Evolutionary conservation across 306 rosid genomes (phyloP), one percentile per base, ranked within the genome.

Genomic region (Bauhinia variegata): DNA sequence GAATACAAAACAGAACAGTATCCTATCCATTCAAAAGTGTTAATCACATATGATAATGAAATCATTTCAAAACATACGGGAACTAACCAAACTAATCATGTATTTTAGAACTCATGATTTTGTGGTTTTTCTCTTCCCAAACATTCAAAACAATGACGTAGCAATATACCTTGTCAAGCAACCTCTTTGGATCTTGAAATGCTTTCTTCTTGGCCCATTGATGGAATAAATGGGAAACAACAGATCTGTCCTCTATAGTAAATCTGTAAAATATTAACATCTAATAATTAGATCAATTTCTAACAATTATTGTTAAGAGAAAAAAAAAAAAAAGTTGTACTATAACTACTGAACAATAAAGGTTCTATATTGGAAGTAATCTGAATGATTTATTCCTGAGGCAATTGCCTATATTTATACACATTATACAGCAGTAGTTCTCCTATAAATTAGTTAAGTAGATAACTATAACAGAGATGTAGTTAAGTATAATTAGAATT

Each of bases 121-220:
- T 23, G 28, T 23, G 28, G 28, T 23, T 23, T 23, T 23, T 2
- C 28, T 23, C 28, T 23, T 23, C 28, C 19, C 55, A 44, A 5
- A 32, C 28, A 23, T 23, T 23, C 28, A 60, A 9, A 64, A 19
- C 12, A 63, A 46, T 57, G 9, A 31, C 30, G 5, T 15, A 10
- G 56, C n/a, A 14, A 44, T 39, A 28, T 36, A 92, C 98, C 98
- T 92, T 92, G 81, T 86, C 88, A 79, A 92, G 87, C 78, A 92
- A 75, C 84, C 96, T 88, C 82, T 84, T 87, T 31, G 93, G 96
- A 75, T 89, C 88, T 78, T 92, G 93, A 86, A 92, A 92, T 70
- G 96, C 98, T 85, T 83, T 85, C 81, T 86, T 92, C 77, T 86
- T 92, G 53, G 98, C 93, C 96, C 98, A 92, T 64, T 89, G 87